Base-by-base conservation (phyloP, 2,329 filamentous ascomycete genomes). In the Aspergillus nomiae region DNA sequence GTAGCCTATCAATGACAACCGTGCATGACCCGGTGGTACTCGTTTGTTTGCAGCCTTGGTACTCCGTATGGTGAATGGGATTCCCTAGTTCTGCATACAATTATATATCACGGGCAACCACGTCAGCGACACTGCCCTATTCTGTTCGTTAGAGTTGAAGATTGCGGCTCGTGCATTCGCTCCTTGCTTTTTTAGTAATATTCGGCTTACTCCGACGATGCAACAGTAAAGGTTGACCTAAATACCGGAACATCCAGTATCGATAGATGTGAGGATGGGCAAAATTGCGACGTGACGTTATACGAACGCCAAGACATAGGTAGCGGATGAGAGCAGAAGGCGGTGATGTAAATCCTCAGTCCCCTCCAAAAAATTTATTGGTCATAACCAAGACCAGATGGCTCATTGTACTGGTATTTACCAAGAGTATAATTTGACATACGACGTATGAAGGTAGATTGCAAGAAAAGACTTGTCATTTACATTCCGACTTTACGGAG, bases 391-490 rank as follows among this genome's bases (percentile, higher is more conserved):
- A 28, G 1, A 3, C 26, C 16, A 11, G 46, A 30, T 48, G 45
- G 45, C 4, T 28, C 45, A 14, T 50, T 30, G 48, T 51, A 32
- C 28, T 51, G 28, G 48, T 51, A 51, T 34, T 51, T 51, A 32
- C 28, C 16, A 9, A 26, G 24, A 26, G 46, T 28, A 50, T 28
- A 46, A 14, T 21, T 46, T 46, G n/a, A 46, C 43, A 24, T 46
- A 9, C n/a, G 4, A 8, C 9, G 43, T 24, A 46, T 11, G 9
- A 46, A 46, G 7, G 14, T 14, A 16, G 14, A 28, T 14, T 48
- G 21, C 24, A 48, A 48, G 43, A 48, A 48, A 6, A 50, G 48
- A 58, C 43, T 58, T 24, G 56, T 50, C 56, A 58, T 46, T 34
- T 50, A 50, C 46, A 30, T 50, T 50, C 4, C 26, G 16, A 30